Percentiles rank a stretch among this genome's conserved stretches.
Conservation (phyloP, 169 alveolate species). For the Plasmodium sp. region DNA sequence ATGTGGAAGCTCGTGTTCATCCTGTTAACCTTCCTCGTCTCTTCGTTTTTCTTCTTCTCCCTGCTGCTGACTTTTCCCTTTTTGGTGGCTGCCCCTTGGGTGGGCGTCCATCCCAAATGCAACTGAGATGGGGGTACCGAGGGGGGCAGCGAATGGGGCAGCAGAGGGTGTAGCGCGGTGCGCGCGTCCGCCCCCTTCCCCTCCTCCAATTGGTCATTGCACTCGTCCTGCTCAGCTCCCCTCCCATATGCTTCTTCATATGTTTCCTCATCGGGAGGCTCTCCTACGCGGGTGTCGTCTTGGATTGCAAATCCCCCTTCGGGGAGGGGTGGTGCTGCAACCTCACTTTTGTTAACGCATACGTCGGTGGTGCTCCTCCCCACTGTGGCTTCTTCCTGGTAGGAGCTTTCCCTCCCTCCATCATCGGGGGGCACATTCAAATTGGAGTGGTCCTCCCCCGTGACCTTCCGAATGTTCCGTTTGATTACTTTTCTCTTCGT, state of each 20-base stretch:
- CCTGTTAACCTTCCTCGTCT: conserved; percentile 24
- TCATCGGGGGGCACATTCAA: background rate
- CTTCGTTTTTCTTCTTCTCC: conserved; percentile 60
- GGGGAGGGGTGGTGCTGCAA: background rate
- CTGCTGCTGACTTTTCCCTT: conserved; percentile 7
- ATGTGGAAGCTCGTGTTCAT: conserved; percentile 70
- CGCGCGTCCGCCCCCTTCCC: background rate
- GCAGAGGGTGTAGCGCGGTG: background rate
- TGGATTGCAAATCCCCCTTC: background rate
- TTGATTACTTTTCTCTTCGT: conserved; percentile 54
- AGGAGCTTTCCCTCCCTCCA: background rate
- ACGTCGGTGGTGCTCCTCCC: background rate
- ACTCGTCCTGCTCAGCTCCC: background rate
- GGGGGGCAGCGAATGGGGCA: background rate
- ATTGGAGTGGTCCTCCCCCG: conserved; percentile 3
- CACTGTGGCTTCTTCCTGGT: background rate
- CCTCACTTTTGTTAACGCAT: background rate
- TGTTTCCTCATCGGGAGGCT: background rate
- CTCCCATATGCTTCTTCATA: background rate
- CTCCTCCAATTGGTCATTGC: background rate
- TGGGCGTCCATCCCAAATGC: background rate
- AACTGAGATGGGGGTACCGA: background rate
- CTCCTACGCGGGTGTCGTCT: background rate
- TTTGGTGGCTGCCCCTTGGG: background rate
- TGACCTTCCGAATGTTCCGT: conserved; percentile 29